Evolutionary conservation across 2,329 filamentous ascomycete species (phyloP).

Genomic region (Rachicladosporium sp.): DNA sequence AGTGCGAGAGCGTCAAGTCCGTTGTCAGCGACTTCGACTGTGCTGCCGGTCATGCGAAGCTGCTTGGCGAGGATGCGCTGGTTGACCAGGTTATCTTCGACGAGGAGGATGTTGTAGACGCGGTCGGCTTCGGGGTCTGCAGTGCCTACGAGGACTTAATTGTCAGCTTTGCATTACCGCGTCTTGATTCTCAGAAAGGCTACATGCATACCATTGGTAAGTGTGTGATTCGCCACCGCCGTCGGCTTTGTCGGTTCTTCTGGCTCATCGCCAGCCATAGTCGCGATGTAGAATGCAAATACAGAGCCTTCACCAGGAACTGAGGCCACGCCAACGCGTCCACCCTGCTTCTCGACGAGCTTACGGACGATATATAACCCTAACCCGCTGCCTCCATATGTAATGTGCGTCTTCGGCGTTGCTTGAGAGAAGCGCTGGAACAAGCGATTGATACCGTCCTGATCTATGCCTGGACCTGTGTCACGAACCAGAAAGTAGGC

Average conservation of each 20-base stretch:
- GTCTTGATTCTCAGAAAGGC: too few species aligned
- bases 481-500: constrained; percentile 26
- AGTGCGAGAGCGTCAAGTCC: constrained; percentile 27
- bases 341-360: constrained; percentile 56
- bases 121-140: too few species aligned
- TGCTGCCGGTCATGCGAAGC: constrained; percentile 24
- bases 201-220: too few species aligned
- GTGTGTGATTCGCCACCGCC: too few species aligned
- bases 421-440: constrained; percentile 62
- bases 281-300: constrained; percentile 64
- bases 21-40: constrained; percentile 27
- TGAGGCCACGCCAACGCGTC: constrained; percentile 56
- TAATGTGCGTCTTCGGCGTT: constrained; percentile 52
- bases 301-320: constrained; percentile 56
- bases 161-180: background rate
- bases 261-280: too few species aligned
- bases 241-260: too few species aligned
- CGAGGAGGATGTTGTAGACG: too few species aligned
- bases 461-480: constrained; percentile 29
- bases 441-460: constrained; percentile 33
- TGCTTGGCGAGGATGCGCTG: constrained; percentile 30
- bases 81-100: constrained; percentile 28
- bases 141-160: too few species aligned
- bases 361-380: constrained; percentile 58
- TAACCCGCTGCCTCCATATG: constrained; percentile 60